Conservation (phyloP, 164 flowering plant genomes). For the Saururus chinensis region DNA sequence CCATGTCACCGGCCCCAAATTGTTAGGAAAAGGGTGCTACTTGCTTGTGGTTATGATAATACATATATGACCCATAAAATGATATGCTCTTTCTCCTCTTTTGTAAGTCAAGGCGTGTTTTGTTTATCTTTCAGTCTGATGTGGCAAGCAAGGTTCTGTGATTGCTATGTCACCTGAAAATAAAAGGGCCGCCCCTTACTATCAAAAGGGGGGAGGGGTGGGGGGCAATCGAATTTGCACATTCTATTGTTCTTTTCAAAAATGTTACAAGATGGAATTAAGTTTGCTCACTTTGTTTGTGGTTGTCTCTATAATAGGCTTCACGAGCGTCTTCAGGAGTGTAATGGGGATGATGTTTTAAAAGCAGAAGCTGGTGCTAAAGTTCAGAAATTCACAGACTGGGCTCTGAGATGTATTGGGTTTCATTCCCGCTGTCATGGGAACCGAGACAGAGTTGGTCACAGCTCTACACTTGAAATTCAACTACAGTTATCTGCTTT, state of each 20-base stretch:
- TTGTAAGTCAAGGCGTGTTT: background rate
- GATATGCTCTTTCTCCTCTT: no score
- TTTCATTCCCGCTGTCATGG: conserved; percentile 81
- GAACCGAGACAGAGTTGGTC: conserved; percentile 43
- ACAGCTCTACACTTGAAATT: conserved; percentile 59
- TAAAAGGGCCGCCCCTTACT: background rate
- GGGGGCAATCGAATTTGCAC: background rate
- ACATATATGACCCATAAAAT: no score
- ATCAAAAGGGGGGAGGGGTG: background rate
- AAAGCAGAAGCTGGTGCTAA: conserved; percentile 95
- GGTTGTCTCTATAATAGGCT: conserved; percentile 35
- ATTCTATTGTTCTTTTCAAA: no score
- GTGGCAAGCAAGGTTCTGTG: background rate
- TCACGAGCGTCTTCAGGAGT: conserved; percentile 89
- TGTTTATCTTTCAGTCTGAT: background rate
- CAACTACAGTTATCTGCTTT: conserved; percentile 86
- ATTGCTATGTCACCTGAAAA: background rate
- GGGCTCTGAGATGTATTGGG: conserved; percentile 93
- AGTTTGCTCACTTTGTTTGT: conserved; percentile 1
- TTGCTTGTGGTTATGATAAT: no score
- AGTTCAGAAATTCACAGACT: conserved; percentile 93
- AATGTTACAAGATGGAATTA: background rate
- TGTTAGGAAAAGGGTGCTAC: no score
- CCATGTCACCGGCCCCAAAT: no score
- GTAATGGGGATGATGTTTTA: conserved; percentile 85